Base-by-base conservation (phyloP, 495 filamentous ascomycete species). In the Hyaloscypha hepaticicola region DNA sequence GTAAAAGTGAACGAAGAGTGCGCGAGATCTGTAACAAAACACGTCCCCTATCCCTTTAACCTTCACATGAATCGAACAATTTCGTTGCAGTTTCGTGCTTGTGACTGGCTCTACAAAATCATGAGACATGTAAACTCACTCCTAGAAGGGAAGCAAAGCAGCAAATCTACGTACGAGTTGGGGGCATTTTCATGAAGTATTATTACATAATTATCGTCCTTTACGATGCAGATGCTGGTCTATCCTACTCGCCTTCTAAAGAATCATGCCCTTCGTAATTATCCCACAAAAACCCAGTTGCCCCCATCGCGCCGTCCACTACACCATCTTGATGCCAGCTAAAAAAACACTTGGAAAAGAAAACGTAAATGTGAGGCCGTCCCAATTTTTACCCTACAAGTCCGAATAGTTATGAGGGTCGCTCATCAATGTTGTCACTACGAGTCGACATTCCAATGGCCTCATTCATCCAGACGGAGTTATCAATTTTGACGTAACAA, bases 131-230 rank as follows among this genome's bases (percentile, higher is more conserved):
- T n/a, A n/a, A n/a, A n/a, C n/a, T n/a, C n/a, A n/a, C n/a, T n/a
- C n/a, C n/a, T n/a, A n/a, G n/a, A n/a, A n/a, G n/a, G n/a, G 16
- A 16, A 4, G 38, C 12, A 45, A 45, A 45, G 19, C 12, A 16
- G 38, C 16, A 14, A 45, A 45, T 45, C 38, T 45, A 16, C 38
- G 6, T 4, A 45, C 19, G 11, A 45, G 16, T n/a, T n/a, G n/a
- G 38, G 38, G 16, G 4, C 16, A 45, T 45, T 7, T 41, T 58
- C 55, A 41, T 58, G 3, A 58, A 58, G 19, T 58, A 58, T 31
- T 58, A 24, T 38, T 38, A 24, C 58, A 58, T 53, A 58, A 58
- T 48, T 29, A 58, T 58, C 53, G 55, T 63, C 16, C n/a, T 55
- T 41, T 21, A 58, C 49, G 25, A 55, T 57, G 62, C 62, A 64